phyloP scores from a whole-genome alignment of 768 basidiomycete genomes.

The Lentinula lateritia region DNA sequence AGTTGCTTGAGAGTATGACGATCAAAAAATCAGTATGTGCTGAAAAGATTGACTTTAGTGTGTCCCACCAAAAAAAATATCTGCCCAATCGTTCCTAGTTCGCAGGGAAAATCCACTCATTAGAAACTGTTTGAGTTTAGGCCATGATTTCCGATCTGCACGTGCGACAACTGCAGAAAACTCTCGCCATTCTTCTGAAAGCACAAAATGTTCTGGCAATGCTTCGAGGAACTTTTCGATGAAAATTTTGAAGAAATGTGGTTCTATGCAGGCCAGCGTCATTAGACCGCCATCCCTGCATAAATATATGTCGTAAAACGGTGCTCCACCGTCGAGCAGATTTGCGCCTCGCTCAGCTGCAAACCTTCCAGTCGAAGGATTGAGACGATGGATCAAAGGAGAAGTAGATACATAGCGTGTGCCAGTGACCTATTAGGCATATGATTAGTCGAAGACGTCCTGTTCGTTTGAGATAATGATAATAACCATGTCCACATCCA shows the following conservation, averaged over 20 bases:
- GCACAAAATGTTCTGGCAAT: slow-evolving; percentile 38
- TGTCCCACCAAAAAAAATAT: slow-evolving; percentile 55
- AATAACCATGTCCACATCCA: slow-evolving; percentile 71
- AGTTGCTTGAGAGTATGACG: slow-evolving; percentile 35
- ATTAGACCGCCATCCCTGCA: slow-evolving; percentile 74
- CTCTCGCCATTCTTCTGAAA: slow-evolving; percentile 52
- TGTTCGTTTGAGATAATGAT: background rate
- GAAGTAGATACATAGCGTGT: slow-evolving; percentile 73
- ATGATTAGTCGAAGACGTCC: background rate
- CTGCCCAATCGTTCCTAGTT: slow-evolving; percentile 64
- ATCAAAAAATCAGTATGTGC: background rate
- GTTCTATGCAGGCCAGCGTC: slow-evolving; percentile 72
- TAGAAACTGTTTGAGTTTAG: slow-evolving; percentile 49
- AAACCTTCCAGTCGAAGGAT: slow-evolving; percentile 22
- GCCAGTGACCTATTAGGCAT: slow-evolving; percentile 60
- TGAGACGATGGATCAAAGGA: slow-evolving; percentile 45
- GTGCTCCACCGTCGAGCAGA: slow-evolving; percentile 69
- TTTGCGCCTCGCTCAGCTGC: slow-evolving; percentile 49
- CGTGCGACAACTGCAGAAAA: slow-evolving; percentile 32
- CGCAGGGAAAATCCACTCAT: slow-evolving; percentile 56
- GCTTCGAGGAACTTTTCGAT: slow-evolving; percentile 47
- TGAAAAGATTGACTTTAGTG: background rate
- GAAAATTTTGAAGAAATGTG: slow-evolving; percentile 63
- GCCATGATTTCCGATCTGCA: slow-evolving; percentile 47
- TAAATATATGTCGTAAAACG: slow-evolving; percentile 70